Percentiles rank a stretch among this genome's conserved stretches.
phyloP scores from a whole-genome alignment of 768 basidiomycete genomes.

The Termitomyces sp. region DNA sequence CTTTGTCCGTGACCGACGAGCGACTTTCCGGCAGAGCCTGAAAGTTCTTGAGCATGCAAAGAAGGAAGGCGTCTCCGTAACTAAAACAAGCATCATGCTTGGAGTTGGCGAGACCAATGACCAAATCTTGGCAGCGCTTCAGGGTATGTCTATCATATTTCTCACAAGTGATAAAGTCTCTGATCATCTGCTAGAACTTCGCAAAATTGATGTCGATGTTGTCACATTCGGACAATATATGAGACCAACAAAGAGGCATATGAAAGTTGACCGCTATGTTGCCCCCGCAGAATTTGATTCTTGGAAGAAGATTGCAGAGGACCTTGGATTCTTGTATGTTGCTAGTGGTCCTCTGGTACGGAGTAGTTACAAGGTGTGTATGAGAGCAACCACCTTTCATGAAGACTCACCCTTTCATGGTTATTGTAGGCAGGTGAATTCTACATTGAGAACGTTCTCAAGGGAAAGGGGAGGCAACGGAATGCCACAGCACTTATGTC shows the following conservation, averaged over 20 bases:
- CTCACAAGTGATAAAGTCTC: neutral
- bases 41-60: constrained; percentile 80
- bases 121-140: constrained; percentile 76
- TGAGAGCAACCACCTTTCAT: neutral
- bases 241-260: constrained; percentile 97
- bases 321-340: constrained; percentile 95
- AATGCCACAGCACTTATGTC: constrained; percentile 24
- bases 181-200: constrained; percentile 56
- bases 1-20: constrained; percentile 90
- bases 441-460: constrained; percentile 88
- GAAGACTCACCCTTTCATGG: neutral
- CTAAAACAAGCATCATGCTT: constrained; percentile 98
- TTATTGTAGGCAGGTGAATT: constrained; percentile 84
- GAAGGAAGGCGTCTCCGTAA: constrained; percentile 76
- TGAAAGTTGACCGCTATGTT: constrained; percentile 98
- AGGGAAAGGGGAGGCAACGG: constrained; percentile 47
- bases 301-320: constrained; percentile 88
- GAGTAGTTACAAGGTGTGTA: constrained; percentile 89
- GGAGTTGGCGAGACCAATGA: constrained; percentile 89
- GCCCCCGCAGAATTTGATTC: constrained; percentile 87
- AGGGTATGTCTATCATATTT: constrained; percentile 36
- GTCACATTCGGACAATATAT: constrained; percentile 99
- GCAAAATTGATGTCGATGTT: constrained; percentile 87
- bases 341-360: constrained; percentile 95
- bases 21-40: constrained; percentile 83